Base-by-base conservation (phyloP, 1,284 basidiomycete species). In the Ganoderma lucidum region DNA sequence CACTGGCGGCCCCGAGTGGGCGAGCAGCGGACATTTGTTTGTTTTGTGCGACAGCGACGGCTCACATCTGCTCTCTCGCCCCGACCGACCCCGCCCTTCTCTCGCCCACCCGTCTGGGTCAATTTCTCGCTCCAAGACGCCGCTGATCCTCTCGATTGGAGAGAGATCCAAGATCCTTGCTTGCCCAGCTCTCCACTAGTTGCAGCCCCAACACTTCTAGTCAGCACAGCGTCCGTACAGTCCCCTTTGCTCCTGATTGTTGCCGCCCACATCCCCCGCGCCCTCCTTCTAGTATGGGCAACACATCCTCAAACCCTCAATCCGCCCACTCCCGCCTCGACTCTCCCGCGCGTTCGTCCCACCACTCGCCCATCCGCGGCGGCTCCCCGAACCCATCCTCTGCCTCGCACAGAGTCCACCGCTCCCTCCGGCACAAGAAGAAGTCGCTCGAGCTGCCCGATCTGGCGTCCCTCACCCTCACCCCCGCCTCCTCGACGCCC, bases 381-480 rank as follows among this genome's bases (percentile, higher is more conserved):
- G 77, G 75, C 67, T 77, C 75, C 70, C 77, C 77, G 44, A 74
- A 73, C 45, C 76, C 77, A 42, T 65, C 73, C 45, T 63, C 79
- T 37, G 62, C 74, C 62, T 66, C 76, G 62, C 75, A 71, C 68
- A 73, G 79, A 66, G 79, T 80, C 4, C 85, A 86, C 77, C 82
- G 81, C 70, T 89, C 90, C 59, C 82, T 92, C 68, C 84, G 89
- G 63, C 83, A 83, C 30, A 93, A 92, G 84, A 93, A 92, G 82
- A 88, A 86, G 76, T 91, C 90, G 0, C 86, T 94, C 48, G 91
- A 94, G 78, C 85, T 94, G 55, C 92, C 92, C 67, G 92, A 93
- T 83, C 88, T 94, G 74, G 90, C 89, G 39, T 85, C 85, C 65
- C 84, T 91, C 67, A 83, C 87, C n/a, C 76, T 88, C 72, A 85